These are phyloP conservation scores for Malassezia globosa DNA, from an alignment of 1,284 basidiomycete species.

Conservation along the genomic window DNA sequence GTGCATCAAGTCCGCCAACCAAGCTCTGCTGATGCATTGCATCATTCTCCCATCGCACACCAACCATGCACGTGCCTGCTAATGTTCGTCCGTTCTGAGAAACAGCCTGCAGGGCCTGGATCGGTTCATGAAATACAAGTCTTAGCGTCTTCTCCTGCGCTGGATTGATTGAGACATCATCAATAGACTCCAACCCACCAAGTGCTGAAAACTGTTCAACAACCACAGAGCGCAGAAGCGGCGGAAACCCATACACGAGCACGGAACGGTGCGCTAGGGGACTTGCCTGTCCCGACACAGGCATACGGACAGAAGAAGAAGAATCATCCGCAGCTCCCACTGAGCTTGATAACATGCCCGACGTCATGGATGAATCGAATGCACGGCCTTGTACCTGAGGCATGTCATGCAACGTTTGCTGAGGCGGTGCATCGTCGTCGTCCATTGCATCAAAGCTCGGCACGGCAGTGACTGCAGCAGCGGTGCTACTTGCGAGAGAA, in stretches of 20 bases:
- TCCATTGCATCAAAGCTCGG: slow-evolving; percentile 12
- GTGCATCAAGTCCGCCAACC: slow-evolving; percentile 28
- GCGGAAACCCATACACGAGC: slow-evolving; percentile 28
- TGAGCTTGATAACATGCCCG: too few relatives aligned
- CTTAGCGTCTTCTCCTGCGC: slow-evolving; percentile 18
- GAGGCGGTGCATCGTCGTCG: slow-evolving; percentile 18
- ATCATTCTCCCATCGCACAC: slow-evolving; percentile 35
- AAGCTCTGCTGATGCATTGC: slow-evolving; percentile 29
- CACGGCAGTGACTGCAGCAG: background rate
- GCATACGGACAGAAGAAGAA: background rate
- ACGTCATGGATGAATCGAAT: background rate
- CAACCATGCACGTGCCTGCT: slow-evolving; percentile 28
- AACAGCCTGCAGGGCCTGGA: slow-evolving; percentile 31
- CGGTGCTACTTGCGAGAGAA: background rate
- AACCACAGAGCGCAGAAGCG: slow-evolving; percentile 25
- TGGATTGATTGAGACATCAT: slow-evolving; percentile 23
- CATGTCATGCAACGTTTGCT: slow-evolving; percentile 11
- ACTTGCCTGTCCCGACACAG: background rate
- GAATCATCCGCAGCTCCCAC: background rate
- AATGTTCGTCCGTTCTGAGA: slow-evolving; percentile 28
- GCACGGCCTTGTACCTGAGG: background rate
- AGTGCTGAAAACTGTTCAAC: slow-evolving; percentile 28
- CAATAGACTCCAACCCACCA: slow-evolving; percentile 23
- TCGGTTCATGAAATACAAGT: slow-evolving; percentile 22
- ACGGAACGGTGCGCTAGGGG: slow-evolving; percentile 25